Conservation (phyloP, 352 stramenopile species). For the Phytophthora citricola region DNA sequence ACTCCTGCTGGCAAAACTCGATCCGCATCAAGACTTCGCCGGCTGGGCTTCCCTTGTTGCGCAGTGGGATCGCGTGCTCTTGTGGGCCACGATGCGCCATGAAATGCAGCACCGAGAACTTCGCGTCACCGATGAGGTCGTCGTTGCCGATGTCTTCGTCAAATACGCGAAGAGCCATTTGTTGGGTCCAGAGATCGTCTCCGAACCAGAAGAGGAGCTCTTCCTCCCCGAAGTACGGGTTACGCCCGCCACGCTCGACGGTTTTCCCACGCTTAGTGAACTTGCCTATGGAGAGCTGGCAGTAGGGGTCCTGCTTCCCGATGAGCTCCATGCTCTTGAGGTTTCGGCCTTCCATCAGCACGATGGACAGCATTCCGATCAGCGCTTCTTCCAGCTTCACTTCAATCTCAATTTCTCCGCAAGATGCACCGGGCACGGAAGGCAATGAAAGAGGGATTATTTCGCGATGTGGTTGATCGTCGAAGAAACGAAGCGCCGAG, state of each 20-base stretch:
- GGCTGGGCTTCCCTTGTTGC: slow-evolving; percentile 68
- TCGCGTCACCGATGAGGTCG: slow-evolving; percentile 86
- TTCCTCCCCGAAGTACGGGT: slow-evolving; percentile 93
- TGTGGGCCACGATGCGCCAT: slow-evolving; percentile 59
- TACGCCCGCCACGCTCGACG: slow-evolving; percentile 77
- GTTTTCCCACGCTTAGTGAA: slow-evolving; percentile 83
- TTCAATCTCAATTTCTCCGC: slow-evolving; percentile 72
- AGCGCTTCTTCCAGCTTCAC: slow-evolving; percentile 81
- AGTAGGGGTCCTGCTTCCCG: slow-evolving; percentile 92
- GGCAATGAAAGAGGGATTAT: slow-evolving; percentile 64
- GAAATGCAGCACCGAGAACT: slow-evolving; percentile 78
- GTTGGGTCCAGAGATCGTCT: slow-evolving; percentile 88
- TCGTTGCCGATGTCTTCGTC: slow-evolving; percentile 92
- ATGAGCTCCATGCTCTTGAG: slow-evolving; percentile 93
- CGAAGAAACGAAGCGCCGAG: slow-evolving; percentile 82
- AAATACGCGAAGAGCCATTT: slow-evolving; percentile 77
- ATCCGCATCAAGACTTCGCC: slow-evolving; percentile 82
- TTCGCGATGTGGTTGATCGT: slow-evolving; percentile 67
- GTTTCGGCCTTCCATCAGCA: slow-evolving; percentile 88
- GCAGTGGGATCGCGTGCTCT: slow-evolving; percentile 67
- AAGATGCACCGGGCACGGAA: slow-evolving; percentile 22
- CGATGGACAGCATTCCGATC: slow-evolving; percentile 86
- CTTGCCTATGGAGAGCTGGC: slow-evolving; percentile 77
- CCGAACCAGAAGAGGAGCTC: slow-evolving; percentile 93
- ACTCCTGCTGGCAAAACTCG: slow-evolving; percentile 85